phyloP scores from a whole-genome alignment of 2,329 filamentous ascomycete species.

The Emmonsia crescens region DNA sequence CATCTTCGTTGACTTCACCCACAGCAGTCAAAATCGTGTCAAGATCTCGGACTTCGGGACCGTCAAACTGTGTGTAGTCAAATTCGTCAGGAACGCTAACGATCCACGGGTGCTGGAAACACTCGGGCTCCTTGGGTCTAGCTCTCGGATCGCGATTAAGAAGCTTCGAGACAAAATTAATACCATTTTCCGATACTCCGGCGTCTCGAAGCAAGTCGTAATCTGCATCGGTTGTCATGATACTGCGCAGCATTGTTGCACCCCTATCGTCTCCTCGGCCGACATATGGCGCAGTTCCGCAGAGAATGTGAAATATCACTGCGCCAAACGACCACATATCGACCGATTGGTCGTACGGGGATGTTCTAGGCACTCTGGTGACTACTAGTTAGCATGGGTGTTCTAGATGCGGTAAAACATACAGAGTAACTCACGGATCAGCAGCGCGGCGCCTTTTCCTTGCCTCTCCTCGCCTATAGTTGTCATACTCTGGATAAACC shows the following conservation, averaged over 20 bases:
- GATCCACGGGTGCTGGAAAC: slow-evolving; percentile 69
- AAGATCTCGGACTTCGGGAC: slow-evolving; percentile 46
- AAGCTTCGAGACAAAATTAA: slow-evolving; percentile 69
- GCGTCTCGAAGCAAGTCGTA: slow-evolving; percentile 49
- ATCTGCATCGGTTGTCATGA: slow-evolving; percentile 70
- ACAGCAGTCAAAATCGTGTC: slow-evolving; percentile 32
- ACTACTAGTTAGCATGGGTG: slow-evolving; percentile 11
- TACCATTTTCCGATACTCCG: slow-evolving; percentile 47
- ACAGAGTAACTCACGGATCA: slow-evolving; percentile 28
- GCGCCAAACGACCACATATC: slow-evolving; percentile 96
- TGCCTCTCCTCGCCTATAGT: slow-evolving; percentile 50
- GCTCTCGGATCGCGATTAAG: slow-evolving; percentile 66
- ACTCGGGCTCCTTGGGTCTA: slow-evolving; percentile 62
- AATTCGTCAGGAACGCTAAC: slow-evolving; percentile 41
- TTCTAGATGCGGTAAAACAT: slow-evolving; percentile 9
- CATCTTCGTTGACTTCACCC: slow-evolving; percentile 28
- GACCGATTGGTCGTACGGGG: slow-evolving; percentile 78
- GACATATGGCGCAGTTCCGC: slow-evolving; percentile 66
- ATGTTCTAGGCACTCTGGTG: slow-evolving; percentile 37
- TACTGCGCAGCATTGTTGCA: slow-evolving; percentile 63
- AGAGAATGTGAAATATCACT: slow-evolving; percentile 81
- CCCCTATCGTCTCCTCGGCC: slow-evolving; percentile 66
- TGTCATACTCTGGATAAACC: slow-evolving; percentile 74
- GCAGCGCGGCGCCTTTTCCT: slow-evolving; percentile 51
- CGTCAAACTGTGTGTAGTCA: slow-evolving; percentile 42